These are phyloP conservation scores for Royoungia palumana DNA, from an alignment of 768 basidiomycete species.

Conservation along the genomic window DNA sequence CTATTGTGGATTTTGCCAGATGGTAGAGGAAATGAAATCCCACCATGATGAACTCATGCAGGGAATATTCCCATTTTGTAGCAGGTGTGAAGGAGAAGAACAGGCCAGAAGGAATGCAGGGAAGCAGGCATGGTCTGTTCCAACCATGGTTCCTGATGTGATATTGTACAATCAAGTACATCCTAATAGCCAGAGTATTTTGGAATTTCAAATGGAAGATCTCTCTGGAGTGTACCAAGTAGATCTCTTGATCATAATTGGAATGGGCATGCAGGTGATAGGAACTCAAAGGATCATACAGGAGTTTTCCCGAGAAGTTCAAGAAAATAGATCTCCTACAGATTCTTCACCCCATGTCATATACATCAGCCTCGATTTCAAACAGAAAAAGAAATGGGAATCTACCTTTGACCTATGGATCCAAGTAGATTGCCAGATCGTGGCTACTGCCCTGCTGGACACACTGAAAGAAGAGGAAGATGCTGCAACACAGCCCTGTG, in stretches of 20 bases:
- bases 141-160: constrained; percentile 7
- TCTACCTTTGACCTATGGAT: constrained; percentile 6
- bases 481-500: too few species aligned
- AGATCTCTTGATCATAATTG: constrained; percentile 9
- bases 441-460: neutral
- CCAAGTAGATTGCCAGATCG: constrained; percentile 6
- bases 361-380: constrained; percentile 9
- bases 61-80: constrained; percentile 7
- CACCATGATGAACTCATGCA: neutral
- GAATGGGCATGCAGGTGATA: constrained; percentile 13
- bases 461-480: neutral
- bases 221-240: neutral
- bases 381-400: constrained; percentile 3
- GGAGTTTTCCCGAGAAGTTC: neutral
- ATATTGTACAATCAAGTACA: constrained; percentile 10
- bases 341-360: neutral
- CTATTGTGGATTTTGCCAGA: constrained; percentile 7
- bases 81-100: neutral
- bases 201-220: constrained; percentile 3
- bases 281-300: constrained; percentile 12
- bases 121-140: neutral
- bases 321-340: neutral
- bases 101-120: neutral
- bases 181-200: neutral
- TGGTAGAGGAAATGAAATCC: neutral